phyloP scores from a whole-genome alignment of 345 rosid species.

The Hypericum perforatum region DNA sequence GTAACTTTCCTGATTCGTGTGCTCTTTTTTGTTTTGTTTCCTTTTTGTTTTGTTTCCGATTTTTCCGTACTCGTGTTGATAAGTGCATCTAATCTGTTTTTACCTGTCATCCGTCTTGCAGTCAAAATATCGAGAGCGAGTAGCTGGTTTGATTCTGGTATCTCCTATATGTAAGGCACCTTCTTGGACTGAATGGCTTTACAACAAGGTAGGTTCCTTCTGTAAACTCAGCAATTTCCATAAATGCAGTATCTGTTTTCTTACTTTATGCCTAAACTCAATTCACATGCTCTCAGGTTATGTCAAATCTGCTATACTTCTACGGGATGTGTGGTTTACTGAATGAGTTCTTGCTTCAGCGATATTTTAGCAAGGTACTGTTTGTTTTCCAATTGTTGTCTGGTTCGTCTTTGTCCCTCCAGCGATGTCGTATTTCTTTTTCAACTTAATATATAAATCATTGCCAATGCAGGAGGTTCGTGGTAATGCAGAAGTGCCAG shows the following conservation, averaged over 20 bases:
- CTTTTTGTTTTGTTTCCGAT: not conserved
- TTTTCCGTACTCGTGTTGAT: no score
- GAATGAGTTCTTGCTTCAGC: slow-evolving; percentile 61
- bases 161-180: not conserved
- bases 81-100: no score
- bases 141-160: not conserved
- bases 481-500: slow-evolving; percentile 25
- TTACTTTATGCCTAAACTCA: no score
- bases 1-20: not conserved
- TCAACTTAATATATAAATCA: slow-evolving; percentile 1
- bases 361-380: slow-evolving; percentile 56
- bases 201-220: no score
- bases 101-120: not conserved
- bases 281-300: slow-evolving; percentile 29
- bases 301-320: slow-evolving; percentile 49
- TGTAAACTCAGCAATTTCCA: no score
- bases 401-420: not conserved
- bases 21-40: not conserved
- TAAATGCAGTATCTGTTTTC: no score
- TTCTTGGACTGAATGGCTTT: slow-evolving; percentile 3
- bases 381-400: not conserved
- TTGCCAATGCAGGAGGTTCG: slow-evolving; percentile 37
- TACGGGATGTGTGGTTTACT: slow-evolving; percentile 53
- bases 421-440: not conserved
- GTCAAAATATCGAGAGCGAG: not conserved